Conservation (phyloP, 1,139 yeast genomes). For the Candida pseudoviswanathii region DNA sequence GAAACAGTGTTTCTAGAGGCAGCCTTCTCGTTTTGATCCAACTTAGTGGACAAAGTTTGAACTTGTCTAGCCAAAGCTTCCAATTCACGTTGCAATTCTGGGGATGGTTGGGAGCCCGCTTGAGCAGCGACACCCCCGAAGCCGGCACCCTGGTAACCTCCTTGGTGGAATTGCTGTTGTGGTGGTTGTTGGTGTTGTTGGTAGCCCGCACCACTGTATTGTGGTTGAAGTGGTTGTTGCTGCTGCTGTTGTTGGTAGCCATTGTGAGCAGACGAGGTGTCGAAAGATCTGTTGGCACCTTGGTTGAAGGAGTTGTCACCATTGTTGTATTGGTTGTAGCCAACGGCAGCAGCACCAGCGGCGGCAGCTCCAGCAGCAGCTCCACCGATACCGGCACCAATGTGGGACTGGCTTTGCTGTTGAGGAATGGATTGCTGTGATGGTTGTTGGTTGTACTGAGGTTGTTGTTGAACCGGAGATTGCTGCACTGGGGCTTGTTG, state of each 20-base stretch:
- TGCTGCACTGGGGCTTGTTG: conserved; percentile 8
- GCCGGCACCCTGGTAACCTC: conserved; percentile 5
- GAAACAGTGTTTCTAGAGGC: conserved; percentile 10
- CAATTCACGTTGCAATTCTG: conserved; percentile 28
- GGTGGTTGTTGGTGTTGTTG: conserved; percentile 11
- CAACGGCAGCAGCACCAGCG: conserved; percentile 20
- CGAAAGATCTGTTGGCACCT: conserved; percentile 15
- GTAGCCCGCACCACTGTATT: conserved; percentile 11
- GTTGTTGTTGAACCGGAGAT: conserved; percentile 6
- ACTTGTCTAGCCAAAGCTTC: conserved; percentile 45
- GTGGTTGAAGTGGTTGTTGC: conserved; percentile 6
- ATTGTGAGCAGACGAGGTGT: conserved; percentile 15
- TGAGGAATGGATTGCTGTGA: conserved; percentile 4
- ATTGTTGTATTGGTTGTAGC: conserved; percentile 13
- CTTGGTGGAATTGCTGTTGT: conserved; percentile 9
- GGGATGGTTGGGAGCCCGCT: conserved; percentile 11
- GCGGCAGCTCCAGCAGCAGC: conserved; percentile 20
- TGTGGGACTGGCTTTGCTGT: conserved; percentile 12
- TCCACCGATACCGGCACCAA: conserved; percentile 13
- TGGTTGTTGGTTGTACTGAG: conserved; percentile 9
- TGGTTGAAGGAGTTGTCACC: conserved; percentile 12
- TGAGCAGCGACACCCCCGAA: conserved; percentile 1
- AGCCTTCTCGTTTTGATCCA: conserved; percentile 27
- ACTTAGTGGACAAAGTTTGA: conserved; percentile 44
- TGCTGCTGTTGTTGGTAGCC: conserved; percentile 11